Evolutionary conservation across 345 rosid genomes (phyloP), one percentile per base, ranked within the genome.

Genomic region (Kernera saxatilis): DNA sequence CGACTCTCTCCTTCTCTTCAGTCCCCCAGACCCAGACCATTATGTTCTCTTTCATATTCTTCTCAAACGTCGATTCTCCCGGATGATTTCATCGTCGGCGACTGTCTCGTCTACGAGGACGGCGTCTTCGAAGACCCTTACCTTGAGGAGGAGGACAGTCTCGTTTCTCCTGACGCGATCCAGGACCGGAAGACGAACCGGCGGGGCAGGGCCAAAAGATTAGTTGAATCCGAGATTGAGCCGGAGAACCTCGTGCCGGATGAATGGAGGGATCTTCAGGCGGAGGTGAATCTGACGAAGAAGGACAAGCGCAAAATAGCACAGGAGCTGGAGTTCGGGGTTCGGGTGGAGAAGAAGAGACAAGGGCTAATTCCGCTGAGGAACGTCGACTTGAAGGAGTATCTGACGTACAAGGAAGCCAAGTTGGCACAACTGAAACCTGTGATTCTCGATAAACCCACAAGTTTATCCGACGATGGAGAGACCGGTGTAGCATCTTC

Each of bases 81-180:
- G 8, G 80, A 27, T 11, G 88, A 92, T 62, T 86, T 60, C 54
- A 71, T 78, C 37, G 74, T 88, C 67, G 99, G 99, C 17, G 99
- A 91, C 82, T 94, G 97, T 71, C 72, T 94, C 65, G 96, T 89
- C 72, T 94, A 85, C 77, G 99, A 94, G 59, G 96, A 89, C 45
- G 96, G 93, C 70, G 79, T 81, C 3, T 91, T 94, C 65, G 95
- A 94, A 29, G 96, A 91, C 79, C 93, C 93, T 18, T 75, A 60
- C 70, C 85, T 89, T 36, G 68, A 82, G 17, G 46, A 67, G 55
- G 72, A 72, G 54, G 58, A 36, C 55, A 3, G 23, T 36, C 1
- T 21, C 19, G 41, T 33, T 36, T n/a, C 23, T 32, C 44, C 72
- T n/a, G 36, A 41, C 27, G 36, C 23, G 19, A 7, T 67, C 0